Conservation (phyloP, 371 early-diverging fungal species). For the Mucor indicus region DNA sequence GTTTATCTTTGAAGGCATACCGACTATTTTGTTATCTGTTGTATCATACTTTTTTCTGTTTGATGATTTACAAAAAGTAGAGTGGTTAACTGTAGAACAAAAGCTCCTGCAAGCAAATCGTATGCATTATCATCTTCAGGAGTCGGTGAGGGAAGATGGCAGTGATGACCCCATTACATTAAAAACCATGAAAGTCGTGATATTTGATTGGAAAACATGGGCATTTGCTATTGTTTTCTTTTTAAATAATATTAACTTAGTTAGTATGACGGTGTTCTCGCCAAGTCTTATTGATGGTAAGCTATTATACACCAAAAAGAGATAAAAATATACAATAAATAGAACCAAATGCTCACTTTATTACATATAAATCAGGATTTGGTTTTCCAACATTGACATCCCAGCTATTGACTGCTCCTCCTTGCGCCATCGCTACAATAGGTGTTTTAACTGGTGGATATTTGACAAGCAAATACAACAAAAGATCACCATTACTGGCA, state of each 20-base stretch:
- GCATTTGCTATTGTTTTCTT: slow-evolving; percentile 18
- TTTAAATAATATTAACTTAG: slow-evolving; percentile 17
- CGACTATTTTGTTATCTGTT: slow-evolving; percentile 19
- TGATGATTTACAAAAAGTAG: slow-evolving; percentile 21
- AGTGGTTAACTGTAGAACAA: slow-evolving; percentile 32
- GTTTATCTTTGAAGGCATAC: slow-evolving; percentile 29
- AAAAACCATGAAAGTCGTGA: slow-evolving; percentile 39
- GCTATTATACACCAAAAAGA: not conserved
- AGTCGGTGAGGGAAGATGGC: too few relatives aligned
- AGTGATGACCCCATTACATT: slow-evolving; percentile 23
- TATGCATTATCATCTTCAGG: not conserved
- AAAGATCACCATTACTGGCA: slow-evolving; percentile 18
- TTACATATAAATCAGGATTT: slow-evolving; percentile 53
- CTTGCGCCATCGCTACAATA: slow-evolving; percentile 16
- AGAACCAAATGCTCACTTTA: slow-evolving; percentile 51
- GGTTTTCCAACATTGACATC: slow-evolving; percentile 22
- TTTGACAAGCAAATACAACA: slow-evolving; percentile 19
- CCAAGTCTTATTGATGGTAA: slow-evolving; percentile 28
- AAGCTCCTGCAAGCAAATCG: slow-evolving; percentile 19
- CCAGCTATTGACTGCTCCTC: slow-evolving; percentile 33
- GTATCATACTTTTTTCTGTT: slow-evolving; percentile 23
- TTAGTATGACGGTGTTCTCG: slow-evolving; percentile 21
- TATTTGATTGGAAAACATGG: slow-evolving; percentile 34
- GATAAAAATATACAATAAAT: not conserved
- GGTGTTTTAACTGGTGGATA: slow-evolving; percentile 25